Conservation (phyloP, 129 eudicot genomes). For the Calendula officinalis region DNA sequence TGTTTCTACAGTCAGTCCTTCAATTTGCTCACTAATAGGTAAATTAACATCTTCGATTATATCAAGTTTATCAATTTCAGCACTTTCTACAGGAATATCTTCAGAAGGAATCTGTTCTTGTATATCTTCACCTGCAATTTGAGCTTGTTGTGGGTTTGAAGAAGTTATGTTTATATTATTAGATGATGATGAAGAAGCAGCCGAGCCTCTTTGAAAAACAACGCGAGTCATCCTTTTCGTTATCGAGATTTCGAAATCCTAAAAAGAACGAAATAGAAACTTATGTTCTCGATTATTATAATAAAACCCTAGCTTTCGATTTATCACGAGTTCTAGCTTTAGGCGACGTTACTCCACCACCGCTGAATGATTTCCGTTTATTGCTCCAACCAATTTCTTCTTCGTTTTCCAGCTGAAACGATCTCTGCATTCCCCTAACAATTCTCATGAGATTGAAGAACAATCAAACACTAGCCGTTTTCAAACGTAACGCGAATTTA, state of each 20-base stretch:
- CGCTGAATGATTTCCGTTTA: conserved; percentile 36
- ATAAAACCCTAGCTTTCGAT: conserved; percentile 47
- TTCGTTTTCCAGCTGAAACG: conserved; percentile 45
- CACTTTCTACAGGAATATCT: conserved; percentile 41
- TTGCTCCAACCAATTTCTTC: conserved; percentile 51
- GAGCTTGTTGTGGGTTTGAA: conserved; percentile 34
- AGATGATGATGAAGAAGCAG: conserved; percentile 49
- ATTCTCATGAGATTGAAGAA: conserved; percentile 89
- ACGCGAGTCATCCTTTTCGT: conserved; percentile 67
- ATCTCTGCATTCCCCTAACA: conserved; percentile 99
- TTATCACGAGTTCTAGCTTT: conserved; percentile 92
- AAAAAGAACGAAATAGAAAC: conserved; percentile 1
- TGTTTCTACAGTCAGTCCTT: conserved; percentile 27
- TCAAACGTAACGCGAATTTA: conserved; percentile 29
- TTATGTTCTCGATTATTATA: conserved; percentile 32
- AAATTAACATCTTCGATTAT: conserved; percentile 8
- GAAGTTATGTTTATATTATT: conserved; percentile 35
- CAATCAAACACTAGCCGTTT: conserved; percentile 40
- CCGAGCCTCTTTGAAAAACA: conserved; percentile 73
- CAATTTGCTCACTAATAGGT: conserved; percentile 35
- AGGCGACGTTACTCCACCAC: conserved; percentile 25
- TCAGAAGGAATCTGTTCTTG: conserved; percentile 49
- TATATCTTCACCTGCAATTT: conserved; percentile 37
- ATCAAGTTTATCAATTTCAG: conserved; percentile 30
- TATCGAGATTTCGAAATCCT: conserved; percentile 20